Evolutionary conservation across 495 filamentous ascomycete genomes (phyloP), one percentile per base, ranked within the genome.

Genomic region (Penicillium cinerascens): DNA sequence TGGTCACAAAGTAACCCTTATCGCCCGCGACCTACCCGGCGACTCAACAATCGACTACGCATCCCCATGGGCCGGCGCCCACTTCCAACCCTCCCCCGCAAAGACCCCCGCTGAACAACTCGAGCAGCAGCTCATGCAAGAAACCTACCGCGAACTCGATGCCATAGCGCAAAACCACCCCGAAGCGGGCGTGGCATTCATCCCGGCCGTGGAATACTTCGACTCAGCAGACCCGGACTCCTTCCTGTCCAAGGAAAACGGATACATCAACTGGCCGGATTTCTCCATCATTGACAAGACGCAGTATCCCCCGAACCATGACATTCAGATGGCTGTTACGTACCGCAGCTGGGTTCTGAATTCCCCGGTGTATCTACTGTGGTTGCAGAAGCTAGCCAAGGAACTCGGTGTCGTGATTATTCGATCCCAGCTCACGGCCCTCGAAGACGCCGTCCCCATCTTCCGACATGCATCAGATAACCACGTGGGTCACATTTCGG

Each of bases 31-130:
- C n/a, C n/a, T n/a, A n/a, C n/a, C n/a, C n/a, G n/a, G n/a, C n/a
- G n/a, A n/a, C n/a, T n/a, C n/a, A n/a, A n/a, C n/a, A n/a, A n/a
- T n/a, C n/a, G n/a, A n/a, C n/a, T n/a, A n/a, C n/a, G n/a, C n/a
- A n/a, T n/a, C n/a, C n/a, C n/a, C 74, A 9, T 82, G 79, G 79
- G 79, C 67, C 23, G 78, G 79, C 36, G 78, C 77, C 17, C 78
- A 75, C 52, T 73, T 76, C 55, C 75, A 77, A n/a, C n/a, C 13
- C 71, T 67, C 74, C 17, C 70, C 73, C 2, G 70, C 69, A 17
- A 44, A 44, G 20, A 40, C 52, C 11, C 22, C 15, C 1, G 27
- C 20, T 2, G 46, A 45, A 21, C 27, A 38, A 22, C 20, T 38
- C 22, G 46, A 55, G 20, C 46, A 49, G 36, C 40, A 47, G n/a